Conservation (phyloP, 345 rosid species). For the Hibiscus tridactylites region DNA sequence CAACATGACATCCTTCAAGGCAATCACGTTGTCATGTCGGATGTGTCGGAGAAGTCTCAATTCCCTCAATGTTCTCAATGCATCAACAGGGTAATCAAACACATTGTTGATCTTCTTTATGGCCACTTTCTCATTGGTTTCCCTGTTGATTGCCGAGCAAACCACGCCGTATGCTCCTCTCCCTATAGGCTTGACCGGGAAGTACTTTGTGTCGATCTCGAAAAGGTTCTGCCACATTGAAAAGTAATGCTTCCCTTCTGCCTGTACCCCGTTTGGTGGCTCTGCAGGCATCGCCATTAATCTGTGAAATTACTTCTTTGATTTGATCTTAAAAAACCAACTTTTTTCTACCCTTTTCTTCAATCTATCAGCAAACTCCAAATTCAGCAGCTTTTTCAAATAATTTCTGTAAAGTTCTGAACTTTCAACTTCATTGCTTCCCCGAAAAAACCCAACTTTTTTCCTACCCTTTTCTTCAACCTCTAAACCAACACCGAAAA, state of each 20-base stretch:
- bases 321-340: neutral
- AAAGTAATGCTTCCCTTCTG: constrained; percentile 69
- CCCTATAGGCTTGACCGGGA: constrained; percentile 83
- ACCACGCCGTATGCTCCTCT: constrained; percentile 86
- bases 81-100: constrained; percentile 60
- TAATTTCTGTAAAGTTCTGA: neutral
- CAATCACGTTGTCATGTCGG: constrained; percentile 72
- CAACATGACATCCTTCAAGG: constrained; percentile 79
- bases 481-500: neutral
- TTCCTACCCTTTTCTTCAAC: too few species aligned
- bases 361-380: neutral
- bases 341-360: neutral
- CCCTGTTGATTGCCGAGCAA: constrained; percentile 69
- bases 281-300: constrained; percentile 72
- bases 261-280: constrained; percentile 64
- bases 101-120: constrained; percentile 83
- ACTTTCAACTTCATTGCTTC: neutral
- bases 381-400: constrained; percentile 3
- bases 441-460: neutral
- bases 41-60: constrained; percentile 72
- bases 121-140: constrained; percentile 75
- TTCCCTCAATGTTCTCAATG: constrained; percentile 72
- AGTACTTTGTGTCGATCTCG: constrained; percentile 76
- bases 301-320: constrained; percentile 17
- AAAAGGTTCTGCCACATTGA: constrained; percentile 79